Conservation (phyloP, 1,284 basidiomycete species). For the Inonotus hispidus region DNA sequence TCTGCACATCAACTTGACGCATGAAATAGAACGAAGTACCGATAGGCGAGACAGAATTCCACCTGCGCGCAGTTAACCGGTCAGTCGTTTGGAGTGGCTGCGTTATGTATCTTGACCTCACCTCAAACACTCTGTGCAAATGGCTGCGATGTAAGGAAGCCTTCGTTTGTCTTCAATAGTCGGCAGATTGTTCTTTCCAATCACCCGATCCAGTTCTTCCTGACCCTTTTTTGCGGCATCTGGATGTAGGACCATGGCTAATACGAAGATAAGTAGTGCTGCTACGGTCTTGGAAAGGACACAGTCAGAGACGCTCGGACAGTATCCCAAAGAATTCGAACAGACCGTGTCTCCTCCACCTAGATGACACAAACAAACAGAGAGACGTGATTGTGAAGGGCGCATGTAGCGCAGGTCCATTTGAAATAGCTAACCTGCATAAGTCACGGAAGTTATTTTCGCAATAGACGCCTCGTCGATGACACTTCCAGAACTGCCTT, state of each 20-base stretch:
- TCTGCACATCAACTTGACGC: too few species aligned
- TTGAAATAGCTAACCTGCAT: too few species aligned
- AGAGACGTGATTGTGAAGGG: too few species aligned
- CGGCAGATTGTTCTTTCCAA: constrained; percentile 23
- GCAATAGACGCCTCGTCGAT: constrained; percentile 8
- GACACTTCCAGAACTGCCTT: neutral
- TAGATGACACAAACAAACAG: neutral
- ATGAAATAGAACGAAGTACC: constrained; percentile 1
- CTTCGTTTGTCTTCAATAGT: constrained; percentile 20
- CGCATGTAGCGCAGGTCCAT: too few species aligned
- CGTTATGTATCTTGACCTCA: neutral
- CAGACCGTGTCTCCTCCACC: constrained; percentile 21
- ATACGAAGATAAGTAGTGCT: constrained; percentile 2
- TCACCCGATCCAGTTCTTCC: constrained; percentile 24
- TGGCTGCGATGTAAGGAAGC: constrained; percentile 24
- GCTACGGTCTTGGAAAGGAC: constrained; percentile 7
- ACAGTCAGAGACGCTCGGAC: constrained; percentile 9
- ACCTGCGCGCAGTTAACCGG: too few species aligned
- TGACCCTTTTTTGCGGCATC: constrained; percentile 21
- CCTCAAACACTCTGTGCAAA: constrained; percentile 22
- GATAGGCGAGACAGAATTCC: constrained; percentile 4
- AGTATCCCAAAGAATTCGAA: neutral
- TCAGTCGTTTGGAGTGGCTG: too few species aligned
- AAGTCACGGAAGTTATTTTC: neutral
- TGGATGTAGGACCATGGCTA: constrained; percentile 21